Evolutionary conservation across 2,329 filamentous ascomycete species (phyloP).

Genomic region (Exserohilum rostratum): DNA sequence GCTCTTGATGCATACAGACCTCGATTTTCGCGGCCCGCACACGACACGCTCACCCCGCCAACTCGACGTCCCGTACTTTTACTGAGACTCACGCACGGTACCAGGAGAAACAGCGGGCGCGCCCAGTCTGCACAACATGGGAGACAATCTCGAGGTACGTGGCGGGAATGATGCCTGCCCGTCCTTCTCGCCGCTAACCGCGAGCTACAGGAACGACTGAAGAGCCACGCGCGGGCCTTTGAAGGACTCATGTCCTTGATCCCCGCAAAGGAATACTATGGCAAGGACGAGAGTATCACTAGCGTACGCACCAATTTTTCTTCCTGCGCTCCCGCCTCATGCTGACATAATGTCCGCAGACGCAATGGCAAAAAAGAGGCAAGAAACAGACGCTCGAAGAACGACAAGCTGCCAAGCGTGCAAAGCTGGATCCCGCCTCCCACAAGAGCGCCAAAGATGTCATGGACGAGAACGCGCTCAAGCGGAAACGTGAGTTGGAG

Average conservation of each 20-base stretch:
- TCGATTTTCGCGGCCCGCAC: constrained; percentile 34
- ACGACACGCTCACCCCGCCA: constrained; percentile 31
- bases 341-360: constrained; percentile 57
- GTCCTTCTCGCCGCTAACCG: constrained; percentile 35
- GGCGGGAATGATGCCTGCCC: constrained; percentile 26
- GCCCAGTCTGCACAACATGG: constrained; percentile 31
- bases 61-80: constrained; percentile 10
- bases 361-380: constrained; percentile 86
- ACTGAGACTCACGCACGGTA: not conserved
- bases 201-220: constrained; percentile 57
- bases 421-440: constrained; percentile 90
- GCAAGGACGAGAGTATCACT: constrained; percentile 68
- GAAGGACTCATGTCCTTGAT: constrained; percentile 87
- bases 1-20: constrained; percentile 20
- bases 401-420: constrained; percentile 69
- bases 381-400: constrained; percentile 93
- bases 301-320: constrained; percentile 67
- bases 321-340: constrained; percentile 9
- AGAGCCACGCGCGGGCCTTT: constrained; percentile 73
- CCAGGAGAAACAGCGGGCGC: not conserved
- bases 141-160: constrained; percentile 52
- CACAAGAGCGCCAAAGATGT: constrained; percentile 91
- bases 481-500: constrained; percentile 73
- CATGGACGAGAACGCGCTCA: constrained; percentile 81
- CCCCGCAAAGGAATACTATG: constrained; percentile 89